Conservation (phyloP, 768 basidiomycete genomes). For the Xerocomus potaroensis region DNA sequence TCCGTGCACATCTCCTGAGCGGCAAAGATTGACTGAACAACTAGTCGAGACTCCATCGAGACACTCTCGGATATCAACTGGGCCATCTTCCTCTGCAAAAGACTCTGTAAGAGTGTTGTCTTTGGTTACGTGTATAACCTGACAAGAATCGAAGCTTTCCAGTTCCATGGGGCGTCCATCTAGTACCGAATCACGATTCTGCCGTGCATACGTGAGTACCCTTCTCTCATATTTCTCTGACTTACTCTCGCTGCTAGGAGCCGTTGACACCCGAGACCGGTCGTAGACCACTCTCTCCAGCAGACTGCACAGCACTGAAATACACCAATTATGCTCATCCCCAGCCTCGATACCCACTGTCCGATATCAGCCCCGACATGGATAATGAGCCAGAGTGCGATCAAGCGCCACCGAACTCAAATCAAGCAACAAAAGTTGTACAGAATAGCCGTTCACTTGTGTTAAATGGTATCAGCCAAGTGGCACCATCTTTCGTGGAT, state of each 20-base stretch:
- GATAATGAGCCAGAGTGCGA: conserved; percentile 38
- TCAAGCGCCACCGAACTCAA: conserved; percentile 27
- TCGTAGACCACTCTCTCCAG: conserved; percentile 39
- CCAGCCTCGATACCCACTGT: conserved; percentile 22
- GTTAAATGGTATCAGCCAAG: conserved; percentile 31
- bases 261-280: conserved; percentile 45
- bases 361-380: conserved; percentile 39
- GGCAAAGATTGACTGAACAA: conserved; percentile 3
- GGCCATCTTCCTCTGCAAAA: conserved; percentile 39
- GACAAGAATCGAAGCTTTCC: conserved; percentile 21
- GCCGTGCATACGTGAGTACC: conserved; percentile 32
- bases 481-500: conserved; percentile 30
- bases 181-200: conserved; percentile 33
- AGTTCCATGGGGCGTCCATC: conserved; percentile 28
- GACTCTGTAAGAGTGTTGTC: conserved; percentile 41
- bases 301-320: conserved; percentile 32
- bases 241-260: conserved; percentile 28
- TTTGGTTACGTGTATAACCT: conserved; percentile 27
- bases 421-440: conserved; percentile 58
- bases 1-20: not conserved
- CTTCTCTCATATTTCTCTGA: not conserved
- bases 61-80: conserved; percentile 41
- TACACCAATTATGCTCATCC: conserved; percentile 24
- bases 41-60: conserved; percentile 34
- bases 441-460: conserved; percentile 56